Percentiles rank a stretch among this genome's conserved stretches.
These are phyloP conservation scores for Solanum sitiens DNA, from an alignment of 257 asterid species.

Conservation along the genomic window DNA sequence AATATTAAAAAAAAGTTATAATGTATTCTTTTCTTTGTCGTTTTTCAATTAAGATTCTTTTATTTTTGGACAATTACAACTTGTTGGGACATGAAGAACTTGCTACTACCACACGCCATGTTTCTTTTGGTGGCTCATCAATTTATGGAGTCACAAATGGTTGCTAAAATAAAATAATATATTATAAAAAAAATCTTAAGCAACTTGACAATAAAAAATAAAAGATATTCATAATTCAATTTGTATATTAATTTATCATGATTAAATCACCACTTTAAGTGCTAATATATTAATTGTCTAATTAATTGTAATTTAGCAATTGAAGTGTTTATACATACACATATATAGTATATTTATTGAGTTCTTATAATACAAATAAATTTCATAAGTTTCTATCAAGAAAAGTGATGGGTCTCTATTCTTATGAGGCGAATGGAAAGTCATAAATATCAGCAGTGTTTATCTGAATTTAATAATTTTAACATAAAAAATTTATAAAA, in stretches of 20 bases:
- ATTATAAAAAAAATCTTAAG: background rate
- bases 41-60: background rate
- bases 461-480: background rate
- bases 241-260: background rate
- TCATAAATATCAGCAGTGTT: accelerated
- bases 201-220: background rate
- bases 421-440: background rate
- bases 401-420: background rate
- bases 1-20: background rate
- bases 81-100: background rate
- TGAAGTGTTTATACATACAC: background rate
- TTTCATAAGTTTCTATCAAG: background rate
- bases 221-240: background rate
- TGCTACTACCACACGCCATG: background rate
- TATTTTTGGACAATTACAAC: background rate
- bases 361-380: background rate
- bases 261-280: background rate
- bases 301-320: too few species aligned
- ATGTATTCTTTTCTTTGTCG: background rate
- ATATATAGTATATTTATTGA: background rate
- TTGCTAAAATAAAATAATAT: background rate
- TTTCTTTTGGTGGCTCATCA: background rate
- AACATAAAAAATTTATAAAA: background rate
- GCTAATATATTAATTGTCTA: too few species aligned
- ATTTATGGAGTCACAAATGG: background rate